These are phyloP conservation scores for Begonia fuchsioides DNA, from an alignment of 306 rosid genomes.

Conservation along the genomic window DNA sequence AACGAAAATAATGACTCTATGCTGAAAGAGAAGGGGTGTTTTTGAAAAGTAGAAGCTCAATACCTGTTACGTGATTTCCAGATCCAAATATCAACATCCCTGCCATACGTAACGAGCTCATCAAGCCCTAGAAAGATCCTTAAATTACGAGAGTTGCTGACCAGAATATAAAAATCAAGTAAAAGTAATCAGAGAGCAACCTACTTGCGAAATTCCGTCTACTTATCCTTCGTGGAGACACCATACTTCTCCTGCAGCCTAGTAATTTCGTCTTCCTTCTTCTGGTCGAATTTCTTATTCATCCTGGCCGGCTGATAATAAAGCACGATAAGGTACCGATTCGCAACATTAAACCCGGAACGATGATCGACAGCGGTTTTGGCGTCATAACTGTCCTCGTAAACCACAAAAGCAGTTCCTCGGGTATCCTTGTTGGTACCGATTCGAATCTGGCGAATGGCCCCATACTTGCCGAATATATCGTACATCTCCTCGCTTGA, in stretches of 20 bases:
- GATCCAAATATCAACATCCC: no score
- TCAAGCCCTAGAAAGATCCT: slow-evolving; percentile 4
- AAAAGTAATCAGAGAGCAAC: neutral
- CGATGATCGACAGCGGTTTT: slow-evolving; percentile 95
- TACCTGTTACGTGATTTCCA: no score
- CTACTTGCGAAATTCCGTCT: neutral
- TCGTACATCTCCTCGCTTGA: slow-evolving; percentile 99
- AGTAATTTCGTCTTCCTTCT: slow-evolving; percentile 79
- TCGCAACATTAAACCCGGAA: slow-evolving; percentile 91
- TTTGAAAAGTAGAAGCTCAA: no score
- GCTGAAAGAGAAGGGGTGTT: no score
- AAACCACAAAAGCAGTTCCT: slow-evolving; percentile 91
- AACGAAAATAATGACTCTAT: no score
- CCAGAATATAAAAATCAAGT: neutral
- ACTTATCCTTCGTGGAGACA: slow-evolving; percentile 79
- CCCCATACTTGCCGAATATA: slow-evolving; percentile 93
- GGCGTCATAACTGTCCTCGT: slow-evolving; percentile 98
- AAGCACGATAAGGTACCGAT: slow-evolving; percentile 75
- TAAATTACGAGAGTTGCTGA: slow-evolving; percentile 2
- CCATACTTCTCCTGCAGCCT: slow-evolving; percentile 86
- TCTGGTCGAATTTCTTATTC: slow-evolving; percentile 84
- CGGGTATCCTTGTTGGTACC: slow-evolving; percentile 91
- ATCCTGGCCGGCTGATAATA: slow-evolving; percentile 95
- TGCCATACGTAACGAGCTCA: neutral
- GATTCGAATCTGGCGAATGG: slow-evolving; percentile 86